Base-by-base conservation (phyloP, 495 filamentous ascomycete genomes). In the Trichoderma parareesei region DNA sequence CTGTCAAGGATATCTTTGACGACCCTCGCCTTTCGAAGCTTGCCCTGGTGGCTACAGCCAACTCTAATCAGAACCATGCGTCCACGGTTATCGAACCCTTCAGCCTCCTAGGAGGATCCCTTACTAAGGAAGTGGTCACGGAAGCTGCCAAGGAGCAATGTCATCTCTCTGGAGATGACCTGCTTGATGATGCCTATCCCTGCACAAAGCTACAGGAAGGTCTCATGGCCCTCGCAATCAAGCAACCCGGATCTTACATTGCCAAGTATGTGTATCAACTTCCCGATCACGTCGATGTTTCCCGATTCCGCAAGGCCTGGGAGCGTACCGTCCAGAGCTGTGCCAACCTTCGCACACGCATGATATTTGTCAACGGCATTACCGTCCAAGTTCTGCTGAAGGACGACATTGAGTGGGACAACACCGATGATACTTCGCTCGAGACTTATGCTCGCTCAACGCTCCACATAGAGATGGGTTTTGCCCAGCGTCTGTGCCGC, bases 311-410 rank as follows among this genome's bases (percentile, higher is more conserved):
- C 65, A 64, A 66, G 5, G 79, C 83, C 16, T 86, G 84, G 84
- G 68, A 79, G 63, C 70, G 67, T 6, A 81, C 85, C 20, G 73
- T 84, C n/a, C 71, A 81, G 2, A 72, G 79, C 5, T 79, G 81
- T 65, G 83, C 87, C 55, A 88, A 90, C 65, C 81, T 91, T 5
- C 81, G 89, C 43, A 92, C 88, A 9, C 81, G 83, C 4, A 91
- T 92, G 68, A 74, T 84, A 11, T 60, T 63, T 0, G 65, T 60
- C 11, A 49, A 40, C 0, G 48, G 53, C 0, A 68, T 67, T 0
- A 71, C 69, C 10, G 13, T 71, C 14, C 73, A 75, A n/a, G 64
- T 67, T 3, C 67, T 74, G 0, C n/a, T 63, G 67, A 59, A 66
- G 8, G 18, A 65, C 0, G 69, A 71, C 16, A 46, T 40, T 16